Evolutionary conservation across 1,139 yeast species (phyloP).

Genomic region (Arxiozyma slooffiae): DNA sequence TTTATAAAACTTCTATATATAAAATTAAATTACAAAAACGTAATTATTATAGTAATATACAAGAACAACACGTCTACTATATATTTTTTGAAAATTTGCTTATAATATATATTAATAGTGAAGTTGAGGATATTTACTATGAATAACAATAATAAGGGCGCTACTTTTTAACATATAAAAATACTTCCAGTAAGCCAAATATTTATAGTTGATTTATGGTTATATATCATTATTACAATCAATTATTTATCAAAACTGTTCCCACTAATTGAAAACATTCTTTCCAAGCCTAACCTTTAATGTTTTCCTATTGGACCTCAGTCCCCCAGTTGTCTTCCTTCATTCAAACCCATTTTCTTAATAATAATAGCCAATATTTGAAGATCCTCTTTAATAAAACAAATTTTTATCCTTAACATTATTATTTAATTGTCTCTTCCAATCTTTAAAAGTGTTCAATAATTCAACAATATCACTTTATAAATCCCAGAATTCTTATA

Average conservation of each 20-base stretch:
- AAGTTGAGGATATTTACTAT: no score
- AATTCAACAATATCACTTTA: slow-evolving; percentile 17
- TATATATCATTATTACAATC: background rate
- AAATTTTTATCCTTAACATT: slow-evolving; percentile 22
- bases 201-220: no score
- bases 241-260: slow-evolving; percentile 1
- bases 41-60: no score
- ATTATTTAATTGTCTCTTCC: slow-evolving; percentile 9
- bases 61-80: no score
- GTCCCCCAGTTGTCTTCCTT: slow-evolving; percentile 6
- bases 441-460: slow-evolving; percentile 11
- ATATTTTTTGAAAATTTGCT: no score
- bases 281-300: slow-evolving; percentile 19
- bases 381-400: slow-evolving; percentile 20
- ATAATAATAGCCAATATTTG: slow-evolving; percentile 16
- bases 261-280: slow-evolving; percentile 23
- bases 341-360: slow-evolving; percentile 26
- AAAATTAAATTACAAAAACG: no score
- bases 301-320: slow-evolving; percentile 3
- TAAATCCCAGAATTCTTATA: slow-evolving; percentile 20
- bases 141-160: no score
- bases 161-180: no score
- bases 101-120: no score
- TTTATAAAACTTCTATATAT: no score
- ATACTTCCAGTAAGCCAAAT: no score